These are phyloP conservation scores for Gardenia jasminoides DNA, from an alignment of 257 asterid species.

Conservation along the genomic window DNA sequence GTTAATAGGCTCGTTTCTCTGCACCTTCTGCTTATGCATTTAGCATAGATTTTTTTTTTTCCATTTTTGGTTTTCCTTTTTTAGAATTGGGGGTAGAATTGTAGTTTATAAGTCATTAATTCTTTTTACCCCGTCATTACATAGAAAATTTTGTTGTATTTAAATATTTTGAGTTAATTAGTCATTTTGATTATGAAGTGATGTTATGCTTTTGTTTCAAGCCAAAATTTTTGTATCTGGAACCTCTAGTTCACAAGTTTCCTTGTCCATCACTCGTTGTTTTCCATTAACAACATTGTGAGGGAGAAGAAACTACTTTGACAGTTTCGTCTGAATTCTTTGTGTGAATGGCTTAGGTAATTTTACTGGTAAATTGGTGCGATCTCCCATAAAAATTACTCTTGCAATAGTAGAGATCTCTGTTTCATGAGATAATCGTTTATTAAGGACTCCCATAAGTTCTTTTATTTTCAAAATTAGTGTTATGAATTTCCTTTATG, in stretches of 20 bases:
- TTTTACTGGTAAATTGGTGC: not conserved
- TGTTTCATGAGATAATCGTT: not conserved
- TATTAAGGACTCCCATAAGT: not conserved
- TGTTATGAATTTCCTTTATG: too few species aligned
- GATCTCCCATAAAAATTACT: not conserved
- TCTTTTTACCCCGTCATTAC: not conserved
- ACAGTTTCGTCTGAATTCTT: not conserved
- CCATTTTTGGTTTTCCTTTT: not conserved
- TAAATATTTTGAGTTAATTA: not conserved
- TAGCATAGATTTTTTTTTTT: constrained; percentile 10
- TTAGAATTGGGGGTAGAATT: not conserved
- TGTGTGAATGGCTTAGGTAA: not conserved
- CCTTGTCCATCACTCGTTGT: not conserved
- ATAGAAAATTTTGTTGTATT: constrained; percentile 8
- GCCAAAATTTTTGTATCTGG: not conserved
- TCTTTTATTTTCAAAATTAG: too few species aligned
- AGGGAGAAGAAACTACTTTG: not conserved
- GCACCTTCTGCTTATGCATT: too few species aligned
- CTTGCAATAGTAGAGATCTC: not conserved
- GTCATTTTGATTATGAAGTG: not conserved
- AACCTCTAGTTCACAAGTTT: not conserved
- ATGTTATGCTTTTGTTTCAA: not conserved
- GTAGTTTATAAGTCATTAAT: constrained; percentile 9
- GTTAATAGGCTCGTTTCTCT: constrained; percentile 1
- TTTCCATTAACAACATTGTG: not conserved